Evolutionary conservation across 2,329 filamentous ascomycete species (phyloP).

Genomic region (Fusarium veterinarium): DNA sequence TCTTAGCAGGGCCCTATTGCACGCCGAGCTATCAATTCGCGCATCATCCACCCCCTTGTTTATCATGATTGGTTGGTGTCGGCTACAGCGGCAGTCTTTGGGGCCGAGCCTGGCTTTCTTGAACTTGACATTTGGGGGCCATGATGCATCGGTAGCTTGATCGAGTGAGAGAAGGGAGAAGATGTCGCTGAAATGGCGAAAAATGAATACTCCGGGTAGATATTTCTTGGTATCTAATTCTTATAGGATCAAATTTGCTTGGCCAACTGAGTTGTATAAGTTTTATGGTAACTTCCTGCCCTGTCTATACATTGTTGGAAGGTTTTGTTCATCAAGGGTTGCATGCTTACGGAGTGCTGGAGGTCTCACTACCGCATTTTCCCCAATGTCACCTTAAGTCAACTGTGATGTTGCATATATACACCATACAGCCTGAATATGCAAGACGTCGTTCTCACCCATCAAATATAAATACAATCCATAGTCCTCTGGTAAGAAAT

Average conservation of each 20-base stretch:
- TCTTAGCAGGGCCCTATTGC: neutral
- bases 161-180: rapidly evolving
- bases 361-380: rapidly evolving
- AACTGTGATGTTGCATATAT: rapidly evolving
- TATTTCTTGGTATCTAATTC: neutral
- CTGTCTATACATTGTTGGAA: rapidly evolving
- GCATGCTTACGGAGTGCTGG: rapidly evolving
- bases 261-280: rapidly evolving
- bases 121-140: neutral
- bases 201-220: too few species aligned
- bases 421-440: neutral
- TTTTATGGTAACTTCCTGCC: rapidly evolving
- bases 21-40: rapidly evolving
- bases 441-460: rapidly evolving
- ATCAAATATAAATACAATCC: neutral
- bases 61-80: neutral
- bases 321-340: rapidly evolving
- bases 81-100: neutral
- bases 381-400: neutral
- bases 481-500: rapidly evolving
- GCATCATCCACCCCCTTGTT: rapidly evolving
- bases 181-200: rapidly evolving
- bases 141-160: rapidly evolving
- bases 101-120: neutral
- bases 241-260: rapidly evolving